These are phyloP conservation scores for Venturia pyrina DNA, from an alignment of 2,329 filamentous ascomycete species.

Conservation along the genomic window DNA sequence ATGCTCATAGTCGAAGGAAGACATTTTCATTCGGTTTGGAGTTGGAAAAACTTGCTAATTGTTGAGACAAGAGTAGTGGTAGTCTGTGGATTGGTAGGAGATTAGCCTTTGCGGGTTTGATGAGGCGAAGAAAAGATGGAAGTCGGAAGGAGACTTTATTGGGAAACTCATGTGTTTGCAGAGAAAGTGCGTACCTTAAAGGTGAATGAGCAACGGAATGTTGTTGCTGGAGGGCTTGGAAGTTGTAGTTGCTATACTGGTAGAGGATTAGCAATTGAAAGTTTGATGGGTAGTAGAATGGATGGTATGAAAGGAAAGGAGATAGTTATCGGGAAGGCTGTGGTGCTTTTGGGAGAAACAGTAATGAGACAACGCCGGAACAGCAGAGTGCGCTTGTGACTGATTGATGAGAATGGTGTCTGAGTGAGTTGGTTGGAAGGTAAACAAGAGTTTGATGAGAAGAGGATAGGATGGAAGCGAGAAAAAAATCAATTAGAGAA, in stretches of 20 bases:
- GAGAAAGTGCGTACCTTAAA: neutral
- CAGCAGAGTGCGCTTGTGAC: neutral
- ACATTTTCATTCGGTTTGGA: neutral
- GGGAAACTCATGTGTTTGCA: neutral
- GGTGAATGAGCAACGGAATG: neutral
- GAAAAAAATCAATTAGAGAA: too few species aligned
- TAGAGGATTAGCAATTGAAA: neutral
- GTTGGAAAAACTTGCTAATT: neutral
- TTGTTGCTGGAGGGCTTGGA: neutral
- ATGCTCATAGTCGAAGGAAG: too few species aligned
- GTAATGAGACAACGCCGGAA: neutral
- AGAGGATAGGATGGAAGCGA: too few species aligned
- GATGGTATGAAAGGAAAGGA: neutral
- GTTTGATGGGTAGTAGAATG: neutral
- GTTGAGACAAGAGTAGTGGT: neutral
- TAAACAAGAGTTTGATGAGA: too few species aligned
- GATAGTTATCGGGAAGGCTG: neutral
- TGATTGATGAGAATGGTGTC: too few species aligned
- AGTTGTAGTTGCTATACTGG: neutral
- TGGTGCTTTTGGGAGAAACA: neutral
- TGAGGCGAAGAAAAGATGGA: neutral
- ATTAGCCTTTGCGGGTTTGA: neutral
- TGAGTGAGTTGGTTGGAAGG: too few species aligned
- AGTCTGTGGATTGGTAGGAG: neutral
- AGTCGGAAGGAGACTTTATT: neutral